Evolutionary conservation across 2,329 filamentous ascomycete species (phyloP).

Genomic region (Ascochyta fabae): DNA sequence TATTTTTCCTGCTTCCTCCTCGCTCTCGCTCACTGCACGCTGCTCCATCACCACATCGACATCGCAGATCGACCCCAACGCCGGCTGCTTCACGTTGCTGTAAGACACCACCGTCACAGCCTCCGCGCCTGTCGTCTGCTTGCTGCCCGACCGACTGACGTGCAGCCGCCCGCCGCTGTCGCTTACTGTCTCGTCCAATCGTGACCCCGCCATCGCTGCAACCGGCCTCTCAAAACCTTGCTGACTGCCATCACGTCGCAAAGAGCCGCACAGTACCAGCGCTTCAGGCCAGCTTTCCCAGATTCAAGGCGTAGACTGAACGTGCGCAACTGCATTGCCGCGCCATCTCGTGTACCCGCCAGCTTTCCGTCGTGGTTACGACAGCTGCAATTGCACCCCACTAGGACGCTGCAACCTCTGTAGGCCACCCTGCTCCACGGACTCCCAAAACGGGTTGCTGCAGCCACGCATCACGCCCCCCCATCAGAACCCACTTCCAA

Average conservation of each 20-base stretch:
- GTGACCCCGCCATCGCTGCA: slow-evolving; percentile 33
- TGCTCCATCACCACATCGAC: slow-evolving; percentile 9
- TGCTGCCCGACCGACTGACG: slow-evolving; percentile 45
- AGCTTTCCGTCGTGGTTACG: slow-evolving; percentile 30
- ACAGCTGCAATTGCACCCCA: slow-evolving; percentile 21
- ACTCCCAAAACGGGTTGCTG: slow-evolving; percentile 37
- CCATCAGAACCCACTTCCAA: slow-evolving; percentile 10
- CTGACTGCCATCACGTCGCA: slow-evolving; percentile 31
- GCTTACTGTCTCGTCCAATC: slow-evolving; percentile 32
- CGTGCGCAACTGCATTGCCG: slow-evolving; percentile 23
- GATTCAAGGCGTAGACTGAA: slow-evolving; percentile 1
- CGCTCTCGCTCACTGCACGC: slow-evolving; percentile 15
- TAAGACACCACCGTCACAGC: slow-evolving; percentile 21
- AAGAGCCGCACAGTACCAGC: slow-evolving; percentile 38
- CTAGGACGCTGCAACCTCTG: slow-evolving; percentile 26
- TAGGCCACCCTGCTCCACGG: slow-evolving; percentile 26
- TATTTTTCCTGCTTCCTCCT: slow-evolving; percentile 19
- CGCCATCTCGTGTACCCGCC: slow-evolving; percentile 28
- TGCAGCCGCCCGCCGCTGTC: slow-evolving; percentile 36
- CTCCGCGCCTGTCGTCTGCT: slow-evolving; percentile 25
- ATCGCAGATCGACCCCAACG: slow-evolving; percentile 9
- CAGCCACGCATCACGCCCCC: slow-evolving; percentile 38
- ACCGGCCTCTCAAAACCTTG: slow-evolving; percentile 24
- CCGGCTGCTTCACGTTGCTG: slow-evolving; percentile 20
- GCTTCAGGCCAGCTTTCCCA: slow-evolving; percentile 8